Conservation (phyloP, 306 rosid species). For the Trifolium pratense region DNA sequence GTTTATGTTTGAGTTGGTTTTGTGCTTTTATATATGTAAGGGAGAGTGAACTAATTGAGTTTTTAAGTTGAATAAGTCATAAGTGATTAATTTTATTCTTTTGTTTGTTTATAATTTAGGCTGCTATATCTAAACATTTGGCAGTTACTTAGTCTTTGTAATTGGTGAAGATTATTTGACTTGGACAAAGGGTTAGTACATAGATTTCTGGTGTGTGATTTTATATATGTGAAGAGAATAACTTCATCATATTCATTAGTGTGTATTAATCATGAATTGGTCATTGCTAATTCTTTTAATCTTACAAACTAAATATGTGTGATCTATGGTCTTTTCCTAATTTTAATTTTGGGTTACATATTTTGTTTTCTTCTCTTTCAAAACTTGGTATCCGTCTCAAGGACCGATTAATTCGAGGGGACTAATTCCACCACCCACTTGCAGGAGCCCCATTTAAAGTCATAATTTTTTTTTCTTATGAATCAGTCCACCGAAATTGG, state of each 20-base stretch:
- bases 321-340: slow-evolving; percentile 13
- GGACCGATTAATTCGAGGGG: too few species aligned
- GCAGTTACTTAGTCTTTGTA: slow-evolving; percentile 43
- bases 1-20: slow-evolving; percentile 36
- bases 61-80: slow-evolving; percentile 46
- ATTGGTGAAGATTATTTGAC: slow-evolving; percentile 49
- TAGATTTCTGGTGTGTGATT: not conserved
- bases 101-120: slow-evolving; percentile 50
- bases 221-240: slow-evolving; percentile 28
- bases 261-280: slow-evolving; percentile 33
- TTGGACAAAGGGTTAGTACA: slow-evolving; percentile 45
- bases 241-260: slow-evolving; percentile 17
- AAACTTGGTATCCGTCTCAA: too few species aligned
- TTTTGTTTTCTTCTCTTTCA: too few species aligned
- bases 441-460: too few species aligned
- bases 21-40: slow-evolving; percentile 49
- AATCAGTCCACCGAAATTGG: too few species aligned
- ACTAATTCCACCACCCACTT: too few species aligned
- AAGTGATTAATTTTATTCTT: slow-evolving; percentile 38
- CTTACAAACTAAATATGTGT: slow-evolving; percentile 9
- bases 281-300: slow-evolving; percentile 29
- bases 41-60: slow-evolving; percentile 40
- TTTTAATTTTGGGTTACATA: not conserved
- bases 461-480: too few species aligned
- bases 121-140: slow-evolving; percentile 54